phyloP scores from a whole-genome alignment of 805 yeast species.

The Candida golubevii region DNA sequence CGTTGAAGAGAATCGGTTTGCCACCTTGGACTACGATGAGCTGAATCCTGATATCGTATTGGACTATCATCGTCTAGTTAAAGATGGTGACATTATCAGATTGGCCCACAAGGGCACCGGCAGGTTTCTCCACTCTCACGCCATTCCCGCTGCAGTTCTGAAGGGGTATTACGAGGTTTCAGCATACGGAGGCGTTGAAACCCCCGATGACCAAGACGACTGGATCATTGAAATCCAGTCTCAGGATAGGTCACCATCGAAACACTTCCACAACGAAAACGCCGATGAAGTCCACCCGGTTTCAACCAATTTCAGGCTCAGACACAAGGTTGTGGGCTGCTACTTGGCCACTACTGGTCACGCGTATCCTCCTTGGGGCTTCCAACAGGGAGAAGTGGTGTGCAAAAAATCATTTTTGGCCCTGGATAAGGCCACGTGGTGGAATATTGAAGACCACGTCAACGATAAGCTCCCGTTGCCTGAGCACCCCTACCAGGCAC shows the following conservation, averaged over 20 bases:
- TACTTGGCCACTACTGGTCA: conserved; percentile 72
- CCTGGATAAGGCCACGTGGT: conserved; percentile 65
- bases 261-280: conserved; percentile 45
- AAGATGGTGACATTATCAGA: conserved; percentile 66
- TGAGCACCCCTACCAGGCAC: conserved; percentile 30
- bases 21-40: conserved; percentile 25
- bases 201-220: conserved; percentile 81
- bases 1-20: conserved; percentile 21
- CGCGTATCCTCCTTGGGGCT: conserved; percentile 78
- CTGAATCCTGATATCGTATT: conserved; percentile 19
- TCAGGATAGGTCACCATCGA: conserved; percentile 44
- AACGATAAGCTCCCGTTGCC: conserved; percentile 44
- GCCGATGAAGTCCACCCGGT: conserved; percentile 60
- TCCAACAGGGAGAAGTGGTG: conserved; percentile 74
- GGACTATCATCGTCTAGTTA: conserved; percentile 28
- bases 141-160: conserved; percentile 69
- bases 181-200: conserved; percentile 69
- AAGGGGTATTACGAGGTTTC: conserved; percentile 74
- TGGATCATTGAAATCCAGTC: conserved; percentile 84
- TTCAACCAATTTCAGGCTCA: conserved; percentile 67
- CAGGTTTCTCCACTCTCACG: conserved; percentile 79
- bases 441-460: conserved; percentile 73
- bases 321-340: conserved; percentile 61
- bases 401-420: conserved; percentile 52
- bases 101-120: conserved; percentile 67